phyloP scores from a whole-genome alignment of 2,329 filamentous ascomycete genomes.

The Trichoderma pleuroti region DNA sequence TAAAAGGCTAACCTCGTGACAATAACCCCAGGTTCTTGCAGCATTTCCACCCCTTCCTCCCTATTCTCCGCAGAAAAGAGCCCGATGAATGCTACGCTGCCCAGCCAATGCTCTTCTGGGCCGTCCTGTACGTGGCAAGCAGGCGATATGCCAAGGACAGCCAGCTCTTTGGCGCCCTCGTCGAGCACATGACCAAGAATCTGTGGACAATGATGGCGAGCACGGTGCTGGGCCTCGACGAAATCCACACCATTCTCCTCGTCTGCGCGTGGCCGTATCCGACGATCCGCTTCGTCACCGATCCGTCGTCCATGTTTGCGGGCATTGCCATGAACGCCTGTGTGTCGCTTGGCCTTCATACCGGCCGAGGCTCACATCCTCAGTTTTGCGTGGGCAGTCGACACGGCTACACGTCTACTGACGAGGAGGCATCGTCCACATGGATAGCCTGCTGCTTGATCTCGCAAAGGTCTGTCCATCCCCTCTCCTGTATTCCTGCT shows the following conservation, averaged over 20 bases:
- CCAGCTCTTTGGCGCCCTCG: conserved; percentile 42
- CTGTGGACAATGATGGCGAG: conserved; percentile 43
- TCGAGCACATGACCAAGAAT: conserved; percentile 46
- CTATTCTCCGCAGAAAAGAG: conserved; percentile 47
- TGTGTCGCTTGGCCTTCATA: conserved; percentile 50
- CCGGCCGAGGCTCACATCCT: conserved; percentile 48
- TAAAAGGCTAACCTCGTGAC: not conserved
- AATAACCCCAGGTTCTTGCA: conserved; percentile 44
- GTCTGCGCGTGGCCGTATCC: conserved; percentile 52
- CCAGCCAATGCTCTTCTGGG: conserved; percentile 51
- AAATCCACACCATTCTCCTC: conserved; percentile 51
- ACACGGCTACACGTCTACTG: conserved; percentile 42
- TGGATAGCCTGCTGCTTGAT: conserved; percentile 54
- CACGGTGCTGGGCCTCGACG: conserved; percentile 43
- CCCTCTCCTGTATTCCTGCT: not conserved
- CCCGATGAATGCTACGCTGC: conserved; percentile 50
- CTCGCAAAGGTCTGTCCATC: conserved; percentile 41
- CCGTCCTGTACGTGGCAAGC: conserved; percentile 48
- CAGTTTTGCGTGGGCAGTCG: conserved; percentile 46
- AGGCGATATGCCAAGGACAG: conserved; percentile 47
- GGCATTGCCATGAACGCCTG: conserved; percentile 46
- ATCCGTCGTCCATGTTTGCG: conserved; percentile 48
- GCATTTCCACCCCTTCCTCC: conserved; percentile 51
- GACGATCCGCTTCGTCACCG: conserved; percentile 48
- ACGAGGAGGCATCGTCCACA: conserved; percentile 51